Evolutionary conservation across 768 basidiomycete genomes (phyloP).

Genomic region (Amanita thiersii): DNA sequence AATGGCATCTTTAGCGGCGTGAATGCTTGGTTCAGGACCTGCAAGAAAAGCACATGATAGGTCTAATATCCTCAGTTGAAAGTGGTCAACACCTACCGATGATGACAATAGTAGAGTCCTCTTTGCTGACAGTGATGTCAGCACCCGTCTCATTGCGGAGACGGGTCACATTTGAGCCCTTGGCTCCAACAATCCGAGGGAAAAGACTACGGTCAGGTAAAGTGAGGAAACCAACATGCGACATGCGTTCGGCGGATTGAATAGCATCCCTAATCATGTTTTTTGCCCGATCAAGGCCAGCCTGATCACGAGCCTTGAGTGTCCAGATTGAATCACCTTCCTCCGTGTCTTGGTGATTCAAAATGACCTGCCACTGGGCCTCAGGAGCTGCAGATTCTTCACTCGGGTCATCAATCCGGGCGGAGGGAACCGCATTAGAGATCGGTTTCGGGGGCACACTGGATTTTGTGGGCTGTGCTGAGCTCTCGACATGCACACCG

Average conservation of each 20-base stretch:
- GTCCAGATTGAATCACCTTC: conserved; percentile 86
- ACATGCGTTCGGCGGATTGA: conserved; percentile 60
- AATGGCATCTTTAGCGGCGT: conserved; percentile 73
- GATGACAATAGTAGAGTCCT: conserved; percentile 81
- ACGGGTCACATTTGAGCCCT: conserved; percentile 85
- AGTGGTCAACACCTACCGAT: conserved; percentile 47
- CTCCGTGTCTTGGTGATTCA: conserved; percentile 73
- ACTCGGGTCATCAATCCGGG: conserved; percentile 86
- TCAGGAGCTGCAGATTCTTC: conserved; percentile 32
- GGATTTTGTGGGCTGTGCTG: conserved; percentile 51
- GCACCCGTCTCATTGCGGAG: conserved; percentile 85
- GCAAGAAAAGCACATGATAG: conserved; percentile 7
- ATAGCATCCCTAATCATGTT: conserved; percentile 60
- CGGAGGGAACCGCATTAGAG: conserved; percentile 31
- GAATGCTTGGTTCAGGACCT: conserved; percentile 66
- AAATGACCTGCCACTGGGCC: conserved; percentile 66
- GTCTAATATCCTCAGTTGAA: not conserved
- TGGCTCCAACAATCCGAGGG: conserved; percentile 89
- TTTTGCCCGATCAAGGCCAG: conserved; percentile 69
- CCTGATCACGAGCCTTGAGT: conserved; percentile 73
- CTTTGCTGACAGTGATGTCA: conserved; percentile 86
- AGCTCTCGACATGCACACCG: conserved; percentile 78
- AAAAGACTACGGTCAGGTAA: conserved; percentile 77
- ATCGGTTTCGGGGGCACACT: conserved; percentile 52
- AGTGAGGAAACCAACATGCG: conserved; percentile 80